Percentiles rank a stretch among this genome's conserved stretches.
These are phyloP conservation scores for Litsea cubeba DNA, from an alignment of 164 flowering plant genomes.

Conservation along the genomic window DNA sequence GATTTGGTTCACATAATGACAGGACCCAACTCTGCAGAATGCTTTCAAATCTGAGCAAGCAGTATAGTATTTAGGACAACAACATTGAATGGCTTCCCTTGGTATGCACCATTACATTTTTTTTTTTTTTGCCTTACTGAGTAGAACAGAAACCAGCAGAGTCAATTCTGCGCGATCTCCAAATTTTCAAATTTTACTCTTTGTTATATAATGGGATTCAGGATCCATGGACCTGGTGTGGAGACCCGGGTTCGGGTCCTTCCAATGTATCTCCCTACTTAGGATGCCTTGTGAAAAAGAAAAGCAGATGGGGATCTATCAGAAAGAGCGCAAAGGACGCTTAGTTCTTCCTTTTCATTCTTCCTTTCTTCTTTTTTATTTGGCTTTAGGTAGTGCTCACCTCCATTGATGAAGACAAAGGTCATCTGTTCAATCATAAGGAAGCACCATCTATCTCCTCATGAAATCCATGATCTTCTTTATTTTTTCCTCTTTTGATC, in stretches of 20 bases:
- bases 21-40: too few relatives aligned
- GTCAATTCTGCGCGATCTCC: background rate
- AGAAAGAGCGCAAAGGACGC: conserved; percentile 41
- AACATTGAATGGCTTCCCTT: background rate
- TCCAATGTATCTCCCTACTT: conserved; percentile 24
- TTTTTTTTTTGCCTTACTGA: too few relatives aligned
- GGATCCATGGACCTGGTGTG: background rate
- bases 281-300: conserved; percentile 30
- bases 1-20: too few relatives aligned
- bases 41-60: too few relatives aligned
- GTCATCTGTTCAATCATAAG: conserved; percentile 49
- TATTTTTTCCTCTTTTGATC: background rate
- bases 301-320: conserved; percentile 8
- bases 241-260: conserved; percentile 9
- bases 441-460: background rate
- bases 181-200: background rate
- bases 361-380: background rate
- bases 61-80: background rate
- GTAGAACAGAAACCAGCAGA: background rate
- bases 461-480: background rate
- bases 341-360: conserved; percentile 15
- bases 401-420: conserved; percentile 42
- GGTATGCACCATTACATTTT: background rate
- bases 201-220: background rate
- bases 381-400: conserved; percentile 29